Base-by-base conservation (phyloP, 768 basidiomycete species). In the Agrocybe chaxingu region DNA sequence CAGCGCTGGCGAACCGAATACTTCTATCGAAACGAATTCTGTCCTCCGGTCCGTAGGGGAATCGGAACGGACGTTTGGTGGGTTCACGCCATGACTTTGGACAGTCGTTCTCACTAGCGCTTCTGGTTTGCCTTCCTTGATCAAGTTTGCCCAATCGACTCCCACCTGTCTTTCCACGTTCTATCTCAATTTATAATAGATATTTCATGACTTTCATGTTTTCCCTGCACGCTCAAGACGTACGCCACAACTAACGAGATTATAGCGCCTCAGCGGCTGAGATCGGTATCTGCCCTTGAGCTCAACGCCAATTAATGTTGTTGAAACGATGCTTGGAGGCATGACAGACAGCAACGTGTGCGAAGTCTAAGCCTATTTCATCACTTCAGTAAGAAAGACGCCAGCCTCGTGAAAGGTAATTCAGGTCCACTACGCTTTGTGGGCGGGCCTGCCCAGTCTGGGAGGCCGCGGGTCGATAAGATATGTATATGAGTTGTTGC, bases 1-100 rank as follows among this genome's bases (percentile, higher is more conserved):
- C 83, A n/a, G 76, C 85, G 24, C 71, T 99, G 52, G 84, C 92
- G 2, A 87, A 87, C 59, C 77, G 92, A 61, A 90, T 99, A 58
- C 67, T 95, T 55, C 79, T 85, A 18, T 88, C 89, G 12, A 89
- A 81, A 59, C 77, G 84, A 59, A 72, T 88, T 44, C 65, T 80
- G 57, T 56, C 59, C 2, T 48, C 54, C 32, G 59, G 56, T 54
- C 39, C 48, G 41, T 51, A 43, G 49, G 42, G 16, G 24, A 24
- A 24, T 24, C 24, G 24, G 3, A 24, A 5, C 12, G 38, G 48
- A 24, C 16, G 16, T 41, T 7, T 16, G 37, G 30, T 9, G 3
- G 24, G 24, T 24, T 3, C 24, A 24, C 24, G 24, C 24, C 24
- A 24, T 24, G 24, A 1, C 24, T 24, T 16, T n/a, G 36, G 39